These are phyloP conservation scores for Moricandia arvensis DNA, from an alignment of 345 rosid species.

Conservation along the genomic window DNA sequence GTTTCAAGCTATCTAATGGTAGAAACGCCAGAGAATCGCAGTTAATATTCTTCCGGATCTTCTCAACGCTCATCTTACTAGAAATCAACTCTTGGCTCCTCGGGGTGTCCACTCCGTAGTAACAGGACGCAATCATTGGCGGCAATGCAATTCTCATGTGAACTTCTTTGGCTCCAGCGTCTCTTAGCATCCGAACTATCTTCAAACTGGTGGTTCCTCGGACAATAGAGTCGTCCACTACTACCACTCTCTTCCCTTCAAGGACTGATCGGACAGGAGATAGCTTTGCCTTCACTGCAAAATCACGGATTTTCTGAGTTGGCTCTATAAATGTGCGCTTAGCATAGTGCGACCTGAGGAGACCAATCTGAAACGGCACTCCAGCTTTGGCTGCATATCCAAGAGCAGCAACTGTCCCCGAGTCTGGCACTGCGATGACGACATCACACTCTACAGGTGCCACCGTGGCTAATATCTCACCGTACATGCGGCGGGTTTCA, in stretches of 20 bases:
- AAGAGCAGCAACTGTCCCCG: background rate
- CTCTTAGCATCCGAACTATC: background rate
- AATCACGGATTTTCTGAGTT: constrained; percentile 23
- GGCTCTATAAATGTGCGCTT: constrained; percentile 91
- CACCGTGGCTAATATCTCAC: background rate
- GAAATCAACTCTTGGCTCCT: constrained; percentile 79
- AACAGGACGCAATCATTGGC: constrained; percentile 71
- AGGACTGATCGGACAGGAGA: background rate
- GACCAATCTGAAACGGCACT: background rate
- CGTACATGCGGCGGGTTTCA: background rate
- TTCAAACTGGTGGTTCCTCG: background rate
- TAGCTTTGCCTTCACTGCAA: background rate
- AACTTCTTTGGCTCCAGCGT: constrained; percentile 50
- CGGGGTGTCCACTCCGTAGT: constrained; percentile 87
- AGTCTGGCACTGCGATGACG: background rate
- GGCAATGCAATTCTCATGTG: constrained; percentile 95
- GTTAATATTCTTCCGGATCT: constrained; percentile 60
- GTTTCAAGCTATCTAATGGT: constrained; percentile 58
- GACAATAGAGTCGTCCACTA: background rate
- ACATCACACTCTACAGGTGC: background rate
- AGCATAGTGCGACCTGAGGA: constrained; percentile 48
- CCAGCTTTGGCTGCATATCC: background rate
- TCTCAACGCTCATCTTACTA: constrained; percentile 71
- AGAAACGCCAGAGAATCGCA: constrained; percentile 79
- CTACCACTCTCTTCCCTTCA: background rate